These are phyloP conservation scores for Plasmodium relictum DNA, from an alignment of 169 alveolate species.

Conservation along the genomic window DNA sequence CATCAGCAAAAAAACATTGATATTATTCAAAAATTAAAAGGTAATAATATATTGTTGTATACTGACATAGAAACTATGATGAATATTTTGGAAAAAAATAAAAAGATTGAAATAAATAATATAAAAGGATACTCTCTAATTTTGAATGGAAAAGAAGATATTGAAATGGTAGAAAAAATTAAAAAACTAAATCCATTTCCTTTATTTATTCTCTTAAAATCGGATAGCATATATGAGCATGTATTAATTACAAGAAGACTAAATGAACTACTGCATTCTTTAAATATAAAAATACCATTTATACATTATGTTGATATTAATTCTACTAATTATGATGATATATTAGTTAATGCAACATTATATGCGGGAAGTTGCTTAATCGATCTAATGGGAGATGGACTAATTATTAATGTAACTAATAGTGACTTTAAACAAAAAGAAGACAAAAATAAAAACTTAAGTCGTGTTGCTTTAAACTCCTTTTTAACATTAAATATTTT, in stretches of 20 bases:
- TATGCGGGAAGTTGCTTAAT: constrained; percentile 66
- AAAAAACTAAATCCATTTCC: constrained; percentile 35
- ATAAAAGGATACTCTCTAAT: constrained; percentile 40
- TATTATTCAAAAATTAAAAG: constrained; percentile 13
- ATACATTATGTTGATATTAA: constrained; percentile 52
- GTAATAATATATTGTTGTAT: constrained; percentile 19
- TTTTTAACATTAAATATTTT: constrained; percentile 58
- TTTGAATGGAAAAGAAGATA: constrained; percentile 63
- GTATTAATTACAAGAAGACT: constrained; percentile 54
- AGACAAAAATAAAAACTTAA: not conserved
- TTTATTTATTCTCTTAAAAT: constrained; percentile 32
- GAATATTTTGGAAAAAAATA: constrained; percentile 14
- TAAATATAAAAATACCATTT: constrained; percentile 41
- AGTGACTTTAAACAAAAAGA: not conserved
- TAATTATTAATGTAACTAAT: constrained; percentile 43
- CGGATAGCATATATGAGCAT: constrained; percentile 59
- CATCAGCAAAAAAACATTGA: constrained; percentile 17
- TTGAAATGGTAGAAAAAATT: constrained; percentile 23
- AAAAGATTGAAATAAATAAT: constrained; percentile 5
- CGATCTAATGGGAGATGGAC: constrained; percentile 75
- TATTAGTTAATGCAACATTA: constrained; percentile 49
- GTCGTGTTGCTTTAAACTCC: constrained; percentile 57
- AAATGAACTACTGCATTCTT: constrained; percentile 49
- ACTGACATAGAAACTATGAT: not conserved
- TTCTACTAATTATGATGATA: constrained; percentile 48